Evolutionary conservation across 495 filamentous ascomycete genomes (phyloP).

Genomic region (Penicillium odoratum): DNA sequence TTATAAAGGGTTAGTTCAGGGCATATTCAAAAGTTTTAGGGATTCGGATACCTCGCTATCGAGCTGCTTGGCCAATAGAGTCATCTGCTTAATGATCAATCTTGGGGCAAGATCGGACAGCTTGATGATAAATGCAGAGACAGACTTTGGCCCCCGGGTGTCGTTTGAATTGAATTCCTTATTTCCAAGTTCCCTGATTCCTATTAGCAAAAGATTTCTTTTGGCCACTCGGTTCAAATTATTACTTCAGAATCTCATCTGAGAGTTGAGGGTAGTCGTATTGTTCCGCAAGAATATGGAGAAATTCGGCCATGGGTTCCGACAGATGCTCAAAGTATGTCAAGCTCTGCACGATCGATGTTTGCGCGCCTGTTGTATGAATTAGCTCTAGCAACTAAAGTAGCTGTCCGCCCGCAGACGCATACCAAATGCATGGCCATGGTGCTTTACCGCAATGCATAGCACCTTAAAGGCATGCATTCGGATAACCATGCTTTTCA

Average conservation of each 20-base stretch:
- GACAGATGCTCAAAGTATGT: slow-evolving; percentile 98
- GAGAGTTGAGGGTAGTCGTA: slow-evolving; percentile 97
- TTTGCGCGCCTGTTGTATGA: slow-evolving; percentile 76
- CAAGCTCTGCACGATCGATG: slow-evolving; percentile 93
- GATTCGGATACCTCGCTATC: slow-evolving; percentile 75
- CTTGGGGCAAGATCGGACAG: slow-evolving; percentile 94
- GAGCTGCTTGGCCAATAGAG: slow-evolving; percentile 84
- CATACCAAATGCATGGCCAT: slow-evolving; percentile 94
- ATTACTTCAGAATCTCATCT: slow-evolving; percentile 79
- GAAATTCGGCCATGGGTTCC: slow-evolving; percentile 97
- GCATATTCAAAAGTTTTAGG: not conserved
- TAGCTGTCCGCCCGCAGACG: not conserved
- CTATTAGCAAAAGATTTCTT: slow-evolving; percentile 22
- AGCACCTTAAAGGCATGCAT: slow-evolving; percentile 98
- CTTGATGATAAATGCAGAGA: slow-evolving; percentile 93
- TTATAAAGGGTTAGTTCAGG: slow-evolving; percentile 19
- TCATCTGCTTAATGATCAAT: slow-evolving; percentile 96
- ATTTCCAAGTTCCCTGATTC: slow-evolving; percentile 77
- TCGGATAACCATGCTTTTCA: slow-evolving; percentile 84
- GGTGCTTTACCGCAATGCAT: slow-evolving; percentile 96
- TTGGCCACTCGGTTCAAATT: not conserved
- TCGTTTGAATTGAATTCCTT: slow-evolving; percentile 98
- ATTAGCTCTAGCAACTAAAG: slow-evolving; percentile 16
- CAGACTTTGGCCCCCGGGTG: slow-evolving; percentile 90
- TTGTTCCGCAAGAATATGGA: slow-evolving; percentile 93